Base-by-base conservation (phyloP, 768 basidiomycete genomes). In the Xanthoconium purpureum region DNA sequence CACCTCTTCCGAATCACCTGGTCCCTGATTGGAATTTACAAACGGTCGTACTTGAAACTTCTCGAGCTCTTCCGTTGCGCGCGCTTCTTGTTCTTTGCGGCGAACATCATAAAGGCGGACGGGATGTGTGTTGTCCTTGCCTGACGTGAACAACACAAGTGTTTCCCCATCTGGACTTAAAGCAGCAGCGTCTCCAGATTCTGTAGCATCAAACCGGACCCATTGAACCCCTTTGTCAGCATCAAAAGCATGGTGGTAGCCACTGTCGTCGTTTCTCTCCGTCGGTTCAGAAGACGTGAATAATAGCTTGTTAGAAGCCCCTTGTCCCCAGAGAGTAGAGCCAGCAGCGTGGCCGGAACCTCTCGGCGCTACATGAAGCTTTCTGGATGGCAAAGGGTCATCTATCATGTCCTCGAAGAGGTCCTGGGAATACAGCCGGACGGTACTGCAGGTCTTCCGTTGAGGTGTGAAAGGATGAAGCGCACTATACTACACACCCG, bases 251-350 rank as follows among this genome's bases (percentile, higher is more conserved):
- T 72, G 76, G 58, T 88, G 86, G 39, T 64, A 73, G 1, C 84
- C 84, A 5, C 61, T 60, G 6, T 67, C 63, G 12, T 47, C 56
- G 1, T 45, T 33, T 36, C 12, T 44, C 5, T 45, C 20, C 52
- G 13, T 59, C 6, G 82, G 78, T 59, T 85, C 85, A 1, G 84
- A 81, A 2, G 83, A 86, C 1, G 81, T 80, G 64, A 84, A 84
- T 14, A 87, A 57, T 12, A 73, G 56, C 14, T 73, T 60, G 0
- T 72, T 57, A 0, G 81, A 78, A 0, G 64, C 47, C 1, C 68
- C 77, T 18, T 35, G 43, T 2, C 85, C 85, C 86, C 86, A 88
- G 10, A 68, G 65, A 24, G 83, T 76, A 7, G 78, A 68, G 4
- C 84, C 85, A 30, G 77, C 65, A 24, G 70, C 68, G 13, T 74